Conservation (phyloP, 345 rosid species). For the Eucalyptus decipiens region DNA sequence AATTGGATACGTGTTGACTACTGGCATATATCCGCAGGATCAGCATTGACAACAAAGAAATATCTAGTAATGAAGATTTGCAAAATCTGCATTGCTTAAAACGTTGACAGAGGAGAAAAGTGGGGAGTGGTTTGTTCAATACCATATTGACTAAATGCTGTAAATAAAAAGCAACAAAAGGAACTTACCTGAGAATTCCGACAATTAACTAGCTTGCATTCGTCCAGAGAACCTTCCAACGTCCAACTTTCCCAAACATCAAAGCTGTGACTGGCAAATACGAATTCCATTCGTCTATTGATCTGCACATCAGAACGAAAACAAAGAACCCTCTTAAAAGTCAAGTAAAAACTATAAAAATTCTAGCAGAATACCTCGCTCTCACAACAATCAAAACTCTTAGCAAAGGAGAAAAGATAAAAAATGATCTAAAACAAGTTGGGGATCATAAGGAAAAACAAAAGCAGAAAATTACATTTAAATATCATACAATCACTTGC, state of each 20-base stretch:
- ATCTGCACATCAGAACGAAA: conserved; percentile 38
- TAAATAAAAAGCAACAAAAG: background rate
- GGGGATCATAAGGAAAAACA: background rate
- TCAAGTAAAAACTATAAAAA: background rate
- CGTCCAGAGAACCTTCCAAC: conserved; percentile 80
- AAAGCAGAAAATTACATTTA: background rate
- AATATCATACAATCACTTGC: background rate
- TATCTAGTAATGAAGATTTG: background rate
- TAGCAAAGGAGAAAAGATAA: background rate
- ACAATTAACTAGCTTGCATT: conserved; percentile 84
- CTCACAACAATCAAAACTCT: background rate
- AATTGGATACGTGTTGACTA: background rate
- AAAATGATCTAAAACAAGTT: background rate
- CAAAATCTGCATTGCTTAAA: background rate
- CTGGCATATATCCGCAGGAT: background rate
- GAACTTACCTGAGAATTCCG: conserved; percentile 61
- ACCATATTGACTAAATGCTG: background rate
- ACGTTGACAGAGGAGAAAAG: background rate
- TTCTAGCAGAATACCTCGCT: background rate
- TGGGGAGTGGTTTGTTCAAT: background rate
- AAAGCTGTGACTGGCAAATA: conserved; percentile 96
- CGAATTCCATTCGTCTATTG: conserved; percentile 91
- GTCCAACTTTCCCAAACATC: conserved; percentile 99
- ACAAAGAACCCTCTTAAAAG: background rate
- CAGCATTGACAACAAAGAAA: background rate